Percentiles rank a stretch among this genome's conserved stretches.
Evolutionary conservation across 176 grass and related monocot genomes (phyloP).

Genomic region (Triticum dicoccoides): DNA sequence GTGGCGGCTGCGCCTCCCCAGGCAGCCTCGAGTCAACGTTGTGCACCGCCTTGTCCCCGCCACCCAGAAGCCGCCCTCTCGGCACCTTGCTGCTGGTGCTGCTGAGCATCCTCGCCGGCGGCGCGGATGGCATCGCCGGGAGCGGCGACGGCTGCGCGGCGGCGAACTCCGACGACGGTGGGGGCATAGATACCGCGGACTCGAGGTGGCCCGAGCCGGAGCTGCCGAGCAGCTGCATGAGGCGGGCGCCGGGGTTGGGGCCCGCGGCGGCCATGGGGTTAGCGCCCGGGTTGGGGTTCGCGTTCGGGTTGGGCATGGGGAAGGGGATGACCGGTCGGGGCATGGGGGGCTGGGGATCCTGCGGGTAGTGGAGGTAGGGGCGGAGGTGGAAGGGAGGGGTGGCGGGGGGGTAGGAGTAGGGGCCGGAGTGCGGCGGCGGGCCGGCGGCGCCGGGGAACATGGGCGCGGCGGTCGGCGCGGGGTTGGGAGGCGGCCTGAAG

Average conservation of each 20-base stretch:
- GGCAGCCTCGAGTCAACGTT: slow-evolving; percentile 88
- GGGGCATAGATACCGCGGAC: slow-evolving; percentile 75
- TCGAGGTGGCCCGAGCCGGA: slow-evolving; percentile 55
- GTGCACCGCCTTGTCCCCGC: slow-evolving; percentile 67
- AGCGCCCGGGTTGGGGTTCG: slow-evolving; percentile 30
- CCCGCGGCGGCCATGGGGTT: slow-evolving; percentile 42
- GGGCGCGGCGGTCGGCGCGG: slow-evolving; percentile 30
- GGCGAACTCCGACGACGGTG: slow-evolving; percentile 45
- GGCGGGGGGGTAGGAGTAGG: slow-evolving; percentile 72
- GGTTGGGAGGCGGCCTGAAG: slow-evolving; percentile 53
- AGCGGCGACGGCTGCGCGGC: slow-evolving; percentile 41
- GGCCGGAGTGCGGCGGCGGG: slow-evolving; percentile 41
- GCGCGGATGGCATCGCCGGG: slow-evolving; percentile 66
- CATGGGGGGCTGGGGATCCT: slow-evolving; percentile 38
- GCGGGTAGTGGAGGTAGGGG: slow-evolving; percentile 67
- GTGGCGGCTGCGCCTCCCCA: slow-evolving; percentile 80
- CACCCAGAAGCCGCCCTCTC: slow-evolving; percentile 61
- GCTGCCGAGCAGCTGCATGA: slow-evolving; percentile 93
- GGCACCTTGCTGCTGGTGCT: slow-evolving; percentile 90
- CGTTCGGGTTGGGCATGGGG: slow-evolving; percentile 43
- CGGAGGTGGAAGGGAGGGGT: slow-evolving; percentile 69
- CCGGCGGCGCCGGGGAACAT: slow-evolving; percentile 39
- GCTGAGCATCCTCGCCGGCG: slow-evolving; percentile 57
- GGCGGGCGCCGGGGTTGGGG: slow-evolving; percentile 75
- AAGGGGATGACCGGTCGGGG: slow-evolving; percentile 52